These are phyloP conservation scores for Parafenestella ontariensis DNA, from an alignment of 2,329 filamentous ascomycete genomes.

Conservation along the genomic window DNA sequence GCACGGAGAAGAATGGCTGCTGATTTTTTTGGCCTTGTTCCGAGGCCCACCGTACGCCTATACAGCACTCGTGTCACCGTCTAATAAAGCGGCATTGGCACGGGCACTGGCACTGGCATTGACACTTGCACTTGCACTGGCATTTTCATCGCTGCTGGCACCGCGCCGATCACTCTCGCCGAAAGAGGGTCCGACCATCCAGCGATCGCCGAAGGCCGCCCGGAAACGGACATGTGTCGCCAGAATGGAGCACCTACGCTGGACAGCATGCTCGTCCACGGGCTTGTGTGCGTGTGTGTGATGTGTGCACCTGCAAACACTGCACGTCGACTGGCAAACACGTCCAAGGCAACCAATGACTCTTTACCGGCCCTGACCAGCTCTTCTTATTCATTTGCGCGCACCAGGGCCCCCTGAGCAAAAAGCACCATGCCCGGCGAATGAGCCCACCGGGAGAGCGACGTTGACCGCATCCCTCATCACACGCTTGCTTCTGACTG, in stretches of 20 bases:
- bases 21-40: neutral
- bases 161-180: conserved; percentile 16
- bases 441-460: neutral
- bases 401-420: conserved; percentile 27
- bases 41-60: neutral
- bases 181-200: conserved; percentile 11
- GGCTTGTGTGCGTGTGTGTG: too few relatives aligned
- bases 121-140: neutral
- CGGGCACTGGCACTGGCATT: too few relatives aligned
- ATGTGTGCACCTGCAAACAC: conserved; percentile 14
- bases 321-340: neutral
- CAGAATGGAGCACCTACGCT: too few relatives aligned
- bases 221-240: too few relatives aligned
- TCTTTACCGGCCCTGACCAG: neutral
- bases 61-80: too few relatives aligned
- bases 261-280: too few relatives aligned
- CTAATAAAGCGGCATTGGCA: neutral
- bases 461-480: conserved; percentile 14
- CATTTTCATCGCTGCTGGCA: neutral
- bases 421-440: neutral
- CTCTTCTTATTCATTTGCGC: conserved; percentile 36
- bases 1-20: too few relatives aligned
- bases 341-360: neutral
- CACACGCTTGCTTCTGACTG: conserved; percentile 19
- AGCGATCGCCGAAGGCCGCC: conserved; percentile 9